phyloP scores from a whole-genome alignment of 2,329 filamentous ascomycete species.

The Bretziella fagacearum region DNA sequence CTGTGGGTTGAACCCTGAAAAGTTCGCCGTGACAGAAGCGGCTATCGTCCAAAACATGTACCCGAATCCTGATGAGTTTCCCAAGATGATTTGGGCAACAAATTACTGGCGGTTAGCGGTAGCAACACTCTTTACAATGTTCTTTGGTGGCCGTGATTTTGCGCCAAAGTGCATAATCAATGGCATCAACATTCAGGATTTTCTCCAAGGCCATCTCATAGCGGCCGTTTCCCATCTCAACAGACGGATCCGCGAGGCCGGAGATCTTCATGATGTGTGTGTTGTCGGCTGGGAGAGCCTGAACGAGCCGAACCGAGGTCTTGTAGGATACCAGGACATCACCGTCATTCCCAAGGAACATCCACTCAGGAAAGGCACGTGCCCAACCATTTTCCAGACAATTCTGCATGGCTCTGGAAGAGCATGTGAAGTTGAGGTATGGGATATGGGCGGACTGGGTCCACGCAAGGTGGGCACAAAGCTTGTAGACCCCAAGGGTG shows the following conservation, averaged over 20 bases:
- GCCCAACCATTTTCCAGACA: constrained; percentile 85
- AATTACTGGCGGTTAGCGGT: constrained; percentile 82
- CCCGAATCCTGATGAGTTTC: constrained; percentile 66
- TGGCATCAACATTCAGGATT: constrained; percentile 91
- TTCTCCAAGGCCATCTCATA: constrained; percentile 74
- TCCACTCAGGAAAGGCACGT: constrained; percentile 80
- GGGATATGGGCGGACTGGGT: constrained; percentile 85
- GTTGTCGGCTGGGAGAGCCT: constrained; percentile 93
- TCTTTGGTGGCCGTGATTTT: constrained; percentile 81
- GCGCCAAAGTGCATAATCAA: constrained; percentile 92
- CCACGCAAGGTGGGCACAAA: constrained; percentile 75
- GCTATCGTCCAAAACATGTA: constrained; percentile 92
- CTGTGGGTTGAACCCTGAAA: constrained; percentile 72
- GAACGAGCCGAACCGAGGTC: constrained; percentile 84
- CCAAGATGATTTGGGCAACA: constrained; percentile 99
- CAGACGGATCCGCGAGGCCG: constrained; percentile 70
- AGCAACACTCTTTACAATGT: constrained; percentile 84
- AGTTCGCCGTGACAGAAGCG: constrained; percentile 73
- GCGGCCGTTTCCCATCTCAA: constrained; percentile 67
- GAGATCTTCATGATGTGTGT: constrained; percentile 69
- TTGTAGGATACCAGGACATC: constrained; percentile 70
- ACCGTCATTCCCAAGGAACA: constrained; percentile 70
- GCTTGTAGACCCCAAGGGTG: constrained; percentile 75
- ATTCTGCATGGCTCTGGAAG: constrained; percentile 82
- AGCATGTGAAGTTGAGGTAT: constrained; percentile 76